Conservation (phyloP, 1,139 yeast species). For the Saccharomyces hybrid region DNA sequence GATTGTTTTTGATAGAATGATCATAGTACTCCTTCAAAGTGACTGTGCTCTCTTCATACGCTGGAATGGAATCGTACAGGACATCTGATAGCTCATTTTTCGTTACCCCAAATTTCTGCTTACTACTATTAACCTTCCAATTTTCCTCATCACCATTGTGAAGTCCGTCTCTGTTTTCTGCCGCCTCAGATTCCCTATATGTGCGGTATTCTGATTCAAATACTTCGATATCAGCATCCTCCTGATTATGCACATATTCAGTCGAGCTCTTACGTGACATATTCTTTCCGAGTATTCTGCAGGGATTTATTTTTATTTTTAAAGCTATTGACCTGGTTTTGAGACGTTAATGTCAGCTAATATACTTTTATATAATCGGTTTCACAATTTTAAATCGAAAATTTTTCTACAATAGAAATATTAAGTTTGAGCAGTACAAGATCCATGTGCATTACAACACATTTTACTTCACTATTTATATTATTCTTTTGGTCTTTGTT, state of each 20-base stretch:
- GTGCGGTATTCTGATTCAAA: background rate
- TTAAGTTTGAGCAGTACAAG: background rate
- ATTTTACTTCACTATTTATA: background rate
- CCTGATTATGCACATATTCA: background rate
- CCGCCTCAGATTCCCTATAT: background rate
- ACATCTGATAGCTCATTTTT: background rate
- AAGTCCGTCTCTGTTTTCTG: background rate
- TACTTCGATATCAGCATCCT: background rate
- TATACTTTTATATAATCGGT: background rate
- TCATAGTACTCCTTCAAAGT: constrained; percentile 21
- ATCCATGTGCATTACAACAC: background rate
- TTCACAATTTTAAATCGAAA: background rate
- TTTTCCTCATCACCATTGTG: background rate
- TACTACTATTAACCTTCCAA: background rate
- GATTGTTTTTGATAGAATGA: constrained; percentile 14
- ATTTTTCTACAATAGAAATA: background rate
- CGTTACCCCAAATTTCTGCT: background rate
- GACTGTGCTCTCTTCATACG: constrained; percentile 20
- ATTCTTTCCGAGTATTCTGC: background rate
- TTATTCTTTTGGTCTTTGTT: background rate
- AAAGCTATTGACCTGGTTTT: background rate
- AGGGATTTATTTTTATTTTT: background rate
- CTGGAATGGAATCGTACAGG: constrained; percentile 11
- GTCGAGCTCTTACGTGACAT: background rate
- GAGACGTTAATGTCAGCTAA: background rate